A percentile compares a stretch with the other conserved stretches of the same genome.
Conservation (phyloP, 1,284 basidiomycete species). For the Ceratorhiza oryzae-sativae region DNA sequence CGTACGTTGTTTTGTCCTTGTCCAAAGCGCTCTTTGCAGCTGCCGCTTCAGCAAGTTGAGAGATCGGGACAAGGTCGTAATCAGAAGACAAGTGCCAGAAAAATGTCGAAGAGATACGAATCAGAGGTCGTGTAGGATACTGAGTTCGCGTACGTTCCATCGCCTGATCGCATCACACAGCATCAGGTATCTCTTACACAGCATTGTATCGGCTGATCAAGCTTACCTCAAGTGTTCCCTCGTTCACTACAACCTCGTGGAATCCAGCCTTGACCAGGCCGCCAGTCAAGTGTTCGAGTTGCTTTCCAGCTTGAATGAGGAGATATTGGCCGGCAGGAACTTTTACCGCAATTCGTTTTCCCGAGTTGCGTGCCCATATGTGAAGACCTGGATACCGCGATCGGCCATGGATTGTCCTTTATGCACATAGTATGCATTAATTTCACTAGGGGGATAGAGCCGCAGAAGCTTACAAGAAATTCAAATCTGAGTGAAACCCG, state of each 20-base stretch:
- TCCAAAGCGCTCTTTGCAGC: constrained; percentile 52
- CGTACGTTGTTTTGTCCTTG: constrained; percentile 62
- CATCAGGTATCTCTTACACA: not conserved
- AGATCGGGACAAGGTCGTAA: constrained; percentile 71
- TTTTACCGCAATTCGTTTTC: constrained; percentile 82
- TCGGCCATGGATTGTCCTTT: constrained; percentile 82
- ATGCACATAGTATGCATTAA: not conserved
- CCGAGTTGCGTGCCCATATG: constrained; percentile 91
- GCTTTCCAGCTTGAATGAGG: constrained; percentile 88
- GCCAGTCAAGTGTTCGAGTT: constrained; percentile 87
- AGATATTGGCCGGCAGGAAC: constrained; percentile 78
- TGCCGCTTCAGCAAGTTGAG: constrained; percentile 60
- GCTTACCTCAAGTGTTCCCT: constrained; percentile 70
- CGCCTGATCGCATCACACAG: constrained; percentile 55
- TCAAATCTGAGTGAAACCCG: constrained; percentile 88
- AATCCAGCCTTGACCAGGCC: constrained; percentile 90
- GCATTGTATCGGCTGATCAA: not conserved
- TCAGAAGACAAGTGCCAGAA: constrained; percentile 94
- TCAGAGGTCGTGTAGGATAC: constrained; percentile 77
- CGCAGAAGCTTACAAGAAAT: constrained; percentile 59
- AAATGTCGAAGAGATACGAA: constrained; percentile 92
- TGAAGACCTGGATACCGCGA: constrained; percentile 85
- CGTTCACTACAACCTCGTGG: constrained; percentile 90
- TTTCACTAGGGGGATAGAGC: not conserved
- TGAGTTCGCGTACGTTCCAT: constrained; percentile 66